Evolutionary conservation across 106 monocot species (phyloP).

Genomic region (Dendrobium catenatum): DNA sequence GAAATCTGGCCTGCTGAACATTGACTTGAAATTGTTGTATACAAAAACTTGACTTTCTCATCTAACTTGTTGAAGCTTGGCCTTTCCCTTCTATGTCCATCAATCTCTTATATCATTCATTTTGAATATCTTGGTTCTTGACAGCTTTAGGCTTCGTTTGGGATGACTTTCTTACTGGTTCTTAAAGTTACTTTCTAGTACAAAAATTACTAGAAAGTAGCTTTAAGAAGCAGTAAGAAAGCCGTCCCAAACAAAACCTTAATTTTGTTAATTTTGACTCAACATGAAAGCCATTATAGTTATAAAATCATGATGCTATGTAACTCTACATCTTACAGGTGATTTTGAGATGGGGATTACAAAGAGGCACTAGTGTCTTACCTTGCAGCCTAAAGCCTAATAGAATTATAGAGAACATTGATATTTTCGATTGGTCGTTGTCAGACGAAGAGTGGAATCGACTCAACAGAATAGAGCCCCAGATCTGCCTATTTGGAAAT

Average conservation of each 20-base stretch:
- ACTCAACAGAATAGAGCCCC: conserved; percentile 68
- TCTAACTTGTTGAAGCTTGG: no score
- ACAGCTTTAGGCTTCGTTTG: not conserved
- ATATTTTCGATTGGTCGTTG: conserved; percentile 63
- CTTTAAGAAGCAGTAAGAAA: no score
- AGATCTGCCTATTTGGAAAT: conserved; percentile 66
- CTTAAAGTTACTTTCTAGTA: no score
- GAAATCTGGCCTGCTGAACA: no score
- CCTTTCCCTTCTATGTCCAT: not conserved
- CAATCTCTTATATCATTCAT: not conserved
- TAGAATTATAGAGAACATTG: conserved; percentile 55
- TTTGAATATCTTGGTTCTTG: not conserved
- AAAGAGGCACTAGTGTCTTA: conserved; percentile 73
- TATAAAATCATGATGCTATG: not conserved
- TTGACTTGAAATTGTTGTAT: no score
- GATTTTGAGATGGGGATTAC: conserved; percentile 74
- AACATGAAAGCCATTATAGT: not conserved
- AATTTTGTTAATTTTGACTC: not conserved
- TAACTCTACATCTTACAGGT: conserved; percentile 23
- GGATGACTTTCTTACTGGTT: no score
- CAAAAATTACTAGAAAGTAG: no score
- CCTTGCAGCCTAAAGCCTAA: conserved; percentile 71
- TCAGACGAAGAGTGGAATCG: conserved; percentile 53
- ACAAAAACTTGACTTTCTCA: no score
- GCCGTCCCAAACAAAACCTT: not conserved